phyloP scores from a whole-genome alignment of 495 filamentous ascomycete genomes.

The Collariella sp. region DNA sequence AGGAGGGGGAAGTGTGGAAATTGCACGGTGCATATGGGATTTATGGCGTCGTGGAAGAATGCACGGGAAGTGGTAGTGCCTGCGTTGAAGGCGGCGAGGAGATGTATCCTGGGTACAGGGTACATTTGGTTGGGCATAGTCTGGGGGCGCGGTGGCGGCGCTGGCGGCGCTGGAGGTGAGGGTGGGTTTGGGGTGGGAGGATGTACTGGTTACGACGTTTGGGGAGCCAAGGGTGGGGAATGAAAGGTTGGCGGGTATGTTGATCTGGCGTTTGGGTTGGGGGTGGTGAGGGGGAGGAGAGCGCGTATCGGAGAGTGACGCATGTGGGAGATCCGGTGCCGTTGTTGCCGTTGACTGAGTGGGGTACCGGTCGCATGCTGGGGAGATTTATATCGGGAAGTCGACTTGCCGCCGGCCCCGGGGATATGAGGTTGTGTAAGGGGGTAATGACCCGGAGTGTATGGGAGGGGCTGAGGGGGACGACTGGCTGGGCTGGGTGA shows the following conservation, averaged over 20 bases:
- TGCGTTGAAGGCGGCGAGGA: slow-evolving; percentile 45
- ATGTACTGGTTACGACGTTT: slow-evolving; percentile 72
- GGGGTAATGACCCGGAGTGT: slow-evolving; percentile 61
- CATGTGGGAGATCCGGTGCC: slow-evolving; percentile 85
- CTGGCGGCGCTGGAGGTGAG: slow-evolving; percentile 69
- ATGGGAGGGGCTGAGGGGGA: slow-evolving; percentile 48
- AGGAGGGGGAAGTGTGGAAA: slow-evolving; percentile 50
- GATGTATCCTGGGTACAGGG: slow-evolving; percentile 57
- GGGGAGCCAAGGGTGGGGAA: slow-evolving; percentile 88
- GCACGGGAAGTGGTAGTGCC: slow-evolving; percentile 57
- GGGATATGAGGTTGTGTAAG: slow-evolving; percentile 61
- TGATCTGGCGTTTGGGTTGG: slow-evolving; percentile 54
- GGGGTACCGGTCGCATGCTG: slow-evolving; percentile 77
- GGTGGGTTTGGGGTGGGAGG: slow-evolving; percentile 52
- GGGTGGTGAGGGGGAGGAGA: slow-evolving; percentile 18
- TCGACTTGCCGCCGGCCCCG: slow-evolving; percentile 53
- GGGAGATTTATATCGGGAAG: slow-evolving; percentile 79
- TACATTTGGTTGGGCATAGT: slow-evolving; percentile 81
- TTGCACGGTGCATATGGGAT: slow-evolving; percentile 89
- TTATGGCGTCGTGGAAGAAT: slow-evolving; percentile 71
- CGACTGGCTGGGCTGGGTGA: slow-evolving; percentile 16
- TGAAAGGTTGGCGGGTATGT: slow-evolving; percentile 57
- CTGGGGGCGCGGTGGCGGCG: slow-evolving; percentile 88
- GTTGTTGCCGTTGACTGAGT: slow-evolving; percentile 71
- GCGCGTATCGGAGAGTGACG: slow-evolving; percentile 68